Conservation (phyloP, 140 eudicot genomes). For the Flaveria floridana region DNA sequence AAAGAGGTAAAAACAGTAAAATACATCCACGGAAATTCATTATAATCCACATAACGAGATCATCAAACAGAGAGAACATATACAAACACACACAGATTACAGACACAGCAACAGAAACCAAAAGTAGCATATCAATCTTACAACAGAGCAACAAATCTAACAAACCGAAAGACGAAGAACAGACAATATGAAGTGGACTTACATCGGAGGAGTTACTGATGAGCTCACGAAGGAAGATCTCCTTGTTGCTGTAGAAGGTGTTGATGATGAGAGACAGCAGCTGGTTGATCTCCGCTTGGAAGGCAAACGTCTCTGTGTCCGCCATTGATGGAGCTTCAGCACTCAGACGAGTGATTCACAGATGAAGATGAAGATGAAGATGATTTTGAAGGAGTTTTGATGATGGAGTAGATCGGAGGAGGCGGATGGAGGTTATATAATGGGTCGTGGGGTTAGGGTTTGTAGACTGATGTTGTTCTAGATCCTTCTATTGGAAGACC, state of each 20-base stretch:
- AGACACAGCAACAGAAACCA: background rate
- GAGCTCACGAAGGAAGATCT: slow-evolving; percentile 41
- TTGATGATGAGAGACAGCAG: slow-evolving; percentile 42
- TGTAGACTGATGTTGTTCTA: slow-evolving; percentile 26
- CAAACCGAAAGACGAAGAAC: background rate
- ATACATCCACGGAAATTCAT: background rate
- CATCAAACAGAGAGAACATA: background rate
- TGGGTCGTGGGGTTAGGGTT: slow-evolving; percentile 22
- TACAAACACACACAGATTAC: background rate
- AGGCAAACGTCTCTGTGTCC: slow-evolving; percentile 42
- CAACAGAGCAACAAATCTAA: background rate
- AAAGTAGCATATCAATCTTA: too few relatives aligned
- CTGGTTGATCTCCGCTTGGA: slow-evolving; percentile 44
- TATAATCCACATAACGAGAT: background rate
- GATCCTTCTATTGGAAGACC: slow-evolving; percentile 32
- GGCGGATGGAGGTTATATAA: slow-evolving; percentile 27
- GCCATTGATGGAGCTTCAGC: slow-evolving; percentile 19
- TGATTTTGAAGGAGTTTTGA: background rate
- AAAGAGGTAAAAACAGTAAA: background rate
- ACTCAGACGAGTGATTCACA: background rate
- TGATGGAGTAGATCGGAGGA: slow-evolving; percentile 26
- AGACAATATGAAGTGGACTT: background rate
- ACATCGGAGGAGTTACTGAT: slow-evolving; percentile 39
- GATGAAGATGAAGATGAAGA: background rate
- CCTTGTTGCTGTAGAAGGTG: slow-evolving; percentile 43